These are phyloP conservation scores for Candida mesenterica DNA, from an alignment of 1,139 yeast species.

Conservation along the genomic window DNA sequence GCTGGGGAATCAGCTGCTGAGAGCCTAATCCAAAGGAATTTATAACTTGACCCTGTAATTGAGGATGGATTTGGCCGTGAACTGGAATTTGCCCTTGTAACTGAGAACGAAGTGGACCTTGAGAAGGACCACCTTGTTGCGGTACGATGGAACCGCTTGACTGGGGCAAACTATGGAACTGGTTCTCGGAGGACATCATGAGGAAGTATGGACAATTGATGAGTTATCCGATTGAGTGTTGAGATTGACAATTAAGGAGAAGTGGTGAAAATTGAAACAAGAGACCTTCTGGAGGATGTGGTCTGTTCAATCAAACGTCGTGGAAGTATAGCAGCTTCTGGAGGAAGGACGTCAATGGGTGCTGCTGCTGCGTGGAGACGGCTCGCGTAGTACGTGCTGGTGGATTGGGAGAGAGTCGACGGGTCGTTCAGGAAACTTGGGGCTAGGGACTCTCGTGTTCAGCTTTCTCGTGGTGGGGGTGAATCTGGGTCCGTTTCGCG, in stretches of 20 bases:
- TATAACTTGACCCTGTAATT: slow-evolving; percentile 1
- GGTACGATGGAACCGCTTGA: slow-evolving; percentile 2
- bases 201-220: background rate
- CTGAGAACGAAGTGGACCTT: background rate
- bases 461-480: too few relatives aligned
- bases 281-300: too few relatives aligned
- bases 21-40: slow-evolving; percentile 1
- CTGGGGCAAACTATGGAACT: slow-evolving; percentile 5
- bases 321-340: too few relatives aligned
- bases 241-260: slow-evolving; percentile 2
- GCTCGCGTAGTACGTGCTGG: too few relatives aligned
- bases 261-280: slow-evolving; percentile 4
- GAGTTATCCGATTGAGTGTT: slow-evolving; percentile 2
- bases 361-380: too few relatives aligned
- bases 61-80: slow-evolving; percentile 1
- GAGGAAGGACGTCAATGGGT: too few relatives aligned
- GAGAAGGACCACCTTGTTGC: background rate
- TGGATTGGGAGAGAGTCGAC: too few relatives aligned
- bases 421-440: too few relatives aligned
- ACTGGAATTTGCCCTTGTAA: slow-evolving; percentile 3
- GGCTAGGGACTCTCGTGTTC: too few relatives aligned
- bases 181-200: slow-evolving; percentile 6
- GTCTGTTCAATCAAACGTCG: too few relatives aligned
- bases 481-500: too few relatives aligned
- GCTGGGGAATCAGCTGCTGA: slow-evolving; percentile 5